A percentile compares a stretch with the other conserved stretches of the same genome.
Conservation (phyloP, 2,329 filamentous ascomycete species). For the Stachybotrys chartarum region DNA sequence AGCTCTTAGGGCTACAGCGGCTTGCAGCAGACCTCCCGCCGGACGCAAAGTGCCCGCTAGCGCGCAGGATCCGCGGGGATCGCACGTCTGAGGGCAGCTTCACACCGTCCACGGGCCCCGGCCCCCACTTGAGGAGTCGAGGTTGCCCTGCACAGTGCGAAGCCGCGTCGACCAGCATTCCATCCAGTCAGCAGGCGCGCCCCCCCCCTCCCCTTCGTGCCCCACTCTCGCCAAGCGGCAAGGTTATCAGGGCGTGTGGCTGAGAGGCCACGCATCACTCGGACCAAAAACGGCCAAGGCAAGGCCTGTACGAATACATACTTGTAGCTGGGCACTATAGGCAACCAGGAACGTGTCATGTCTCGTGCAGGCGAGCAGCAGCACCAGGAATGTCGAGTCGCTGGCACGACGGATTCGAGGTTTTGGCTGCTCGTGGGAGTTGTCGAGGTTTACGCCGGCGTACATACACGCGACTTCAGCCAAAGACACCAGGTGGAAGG, state of each 20-base stretch:
- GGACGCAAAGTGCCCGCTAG: background rate
- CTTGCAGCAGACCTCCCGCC: background rate
- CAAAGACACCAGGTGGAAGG: no score
- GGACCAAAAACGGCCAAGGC: background rate
- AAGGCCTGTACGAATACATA: no score
- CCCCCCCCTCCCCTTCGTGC: no score
- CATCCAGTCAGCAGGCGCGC: background rate
- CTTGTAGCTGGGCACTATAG: no score
- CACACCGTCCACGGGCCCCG: background rate
- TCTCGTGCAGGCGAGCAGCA: no score
- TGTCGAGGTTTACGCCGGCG: no score
- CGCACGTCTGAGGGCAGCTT: background rate
- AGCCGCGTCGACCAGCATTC: background rate
- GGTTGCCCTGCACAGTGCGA: background rate
- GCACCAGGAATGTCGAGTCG: no score
- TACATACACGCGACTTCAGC: no score
- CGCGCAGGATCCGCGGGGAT: background rate
- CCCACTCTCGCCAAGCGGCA: background rate
- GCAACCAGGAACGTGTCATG: no score
- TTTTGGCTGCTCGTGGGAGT: no score
- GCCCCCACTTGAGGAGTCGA: background rate
- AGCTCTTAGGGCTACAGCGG: background rate
- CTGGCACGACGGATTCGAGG: no score
- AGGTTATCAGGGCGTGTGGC: background rate
- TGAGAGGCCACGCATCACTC: background rate